Conservation (phyloP, 352 stramenopile species). For the Blastocystis hominis region DNA sequence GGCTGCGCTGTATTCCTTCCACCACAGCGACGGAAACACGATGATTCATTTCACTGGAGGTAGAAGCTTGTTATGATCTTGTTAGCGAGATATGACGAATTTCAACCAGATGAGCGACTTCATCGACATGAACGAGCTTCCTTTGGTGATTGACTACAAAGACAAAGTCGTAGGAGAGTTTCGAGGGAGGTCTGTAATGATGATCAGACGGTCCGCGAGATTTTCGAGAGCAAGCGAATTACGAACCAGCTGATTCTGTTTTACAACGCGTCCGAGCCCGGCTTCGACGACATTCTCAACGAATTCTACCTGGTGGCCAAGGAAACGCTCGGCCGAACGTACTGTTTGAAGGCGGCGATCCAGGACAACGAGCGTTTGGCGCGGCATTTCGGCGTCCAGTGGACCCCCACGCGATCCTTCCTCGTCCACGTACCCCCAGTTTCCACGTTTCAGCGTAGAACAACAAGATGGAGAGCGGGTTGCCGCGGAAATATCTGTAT, state of each 20-base stretch:
- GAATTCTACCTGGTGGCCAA: conserved; percentile 27
- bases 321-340: neutral
- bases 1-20: neutral
- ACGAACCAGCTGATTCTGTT: conserved; percentile 36
- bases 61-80: neutral
- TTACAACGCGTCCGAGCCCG: neutral
- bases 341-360: conserved; percentile 2
- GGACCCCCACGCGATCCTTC: neutral
- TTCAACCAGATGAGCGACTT: conserved; percentile 43
- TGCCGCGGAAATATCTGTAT: conserved; percentile 6
- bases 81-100: neutral
- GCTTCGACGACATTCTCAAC: neutral
- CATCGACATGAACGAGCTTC: conserved; percentile 31
- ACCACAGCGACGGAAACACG: neutral
- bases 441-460: neutral
- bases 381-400: neutral
- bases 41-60: neutral
- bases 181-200: neutral
- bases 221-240: conserved; percentile 9
- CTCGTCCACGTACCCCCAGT: neutral
- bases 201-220: neutral
- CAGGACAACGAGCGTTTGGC: neutral
- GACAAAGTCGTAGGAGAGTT: neutral
- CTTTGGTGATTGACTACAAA: conserved; percentile 26
- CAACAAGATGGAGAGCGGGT: neutral